phyloP scores from a whole-genome alignment of 495 filamentous ascomycete genomes.

The Tuber magnatum region DNA sequence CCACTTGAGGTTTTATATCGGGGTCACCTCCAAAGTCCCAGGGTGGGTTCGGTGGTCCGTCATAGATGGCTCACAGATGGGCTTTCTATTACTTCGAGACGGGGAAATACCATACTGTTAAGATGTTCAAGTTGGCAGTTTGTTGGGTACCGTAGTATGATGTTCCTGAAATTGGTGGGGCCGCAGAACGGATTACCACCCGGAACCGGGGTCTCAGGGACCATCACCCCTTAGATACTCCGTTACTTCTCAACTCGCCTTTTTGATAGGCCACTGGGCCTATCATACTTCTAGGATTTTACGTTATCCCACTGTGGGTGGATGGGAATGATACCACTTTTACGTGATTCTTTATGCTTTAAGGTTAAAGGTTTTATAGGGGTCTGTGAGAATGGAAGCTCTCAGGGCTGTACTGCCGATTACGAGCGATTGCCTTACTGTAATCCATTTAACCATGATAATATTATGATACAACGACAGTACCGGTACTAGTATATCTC shows the following conservation, averaged over 20 bases:
- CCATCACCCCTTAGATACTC: neutral
- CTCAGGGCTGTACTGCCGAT: neutral
- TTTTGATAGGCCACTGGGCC: neutral
- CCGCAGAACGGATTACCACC: neutral
- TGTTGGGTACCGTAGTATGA: neutral
- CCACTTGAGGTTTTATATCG: neutral
- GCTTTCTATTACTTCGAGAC: neutral
- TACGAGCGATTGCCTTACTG: neutral
- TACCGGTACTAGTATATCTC: too few relatives aligned
- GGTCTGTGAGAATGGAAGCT: neutral
- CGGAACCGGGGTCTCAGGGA: neutral
- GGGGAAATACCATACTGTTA: neutral
- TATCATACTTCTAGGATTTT: neutral
- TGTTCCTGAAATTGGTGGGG: neutral
- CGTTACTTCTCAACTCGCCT: neutral
- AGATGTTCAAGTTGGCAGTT: neutral
- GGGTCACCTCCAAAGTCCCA: neutral
- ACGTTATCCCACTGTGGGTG: neutral
- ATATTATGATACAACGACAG: too few relatives aligned
- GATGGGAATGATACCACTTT: neutral
- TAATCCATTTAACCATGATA: neutral
- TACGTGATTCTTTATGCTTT: neutral
- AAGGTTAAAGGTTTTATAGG: neutral
- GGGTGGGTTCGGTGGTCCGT: neutral
- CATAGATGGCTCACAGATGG: neutral